Conservation (phyloP, 2,329 filamentous ascomycete genomes). For the Ceratocystis destructans region DNA sequence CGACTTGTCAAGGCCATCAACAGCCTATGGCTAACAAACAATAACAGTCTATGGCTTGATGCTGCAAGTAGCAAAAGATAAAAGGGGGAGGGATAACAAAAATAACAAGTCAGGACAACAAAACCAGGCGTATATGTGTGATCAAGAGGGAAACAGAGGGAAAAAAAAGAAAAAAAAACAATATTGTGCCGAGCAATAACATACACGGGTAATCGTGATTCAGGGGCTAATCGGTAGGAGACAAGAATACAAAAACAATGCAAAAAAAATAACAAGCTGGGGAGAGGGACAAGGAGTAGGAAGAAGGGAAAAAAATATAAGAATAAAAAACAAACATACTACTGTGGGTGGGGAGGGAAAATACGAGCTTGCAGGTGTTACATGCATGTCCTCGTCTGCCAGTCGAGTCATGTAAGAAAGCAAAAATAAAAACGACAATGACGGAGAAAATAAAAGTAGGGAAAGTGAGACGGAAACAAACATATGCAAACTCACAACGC, state of each 20-base stretch:
- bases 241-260: background rate
- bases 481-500: background rate
- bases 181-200: no score
- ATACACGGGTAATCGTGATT: background rate
- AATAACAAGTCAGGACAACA: slow-evolving; percentile 1
- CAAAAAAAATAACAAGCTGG: slow-evolving; percentile 7
- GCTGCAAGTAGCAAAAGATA: background rate
- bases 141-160: background rate
- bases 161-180: background rate
- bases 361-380: background rate
- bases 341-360: background rate
- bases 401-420: background rate
- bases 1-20: background rate
- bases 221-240: background rate
- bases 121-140: background rate
- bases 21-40: background rate
- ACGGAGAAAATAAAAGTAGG: background rate
- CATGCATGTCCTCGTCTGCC: background rate
- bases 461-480: background rate
- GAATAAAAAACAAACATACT: slow-evolving; percentile 9
- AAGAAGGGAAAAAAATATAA: background rate
- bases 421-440: slow-evolving; percentile 7
- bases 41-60: background rate
- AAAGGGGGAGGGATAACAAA: background rate
- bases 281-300: background rate